Percentiles rank a stretch among this genome's conserved stretches.
These are phyloP conservation scores for Verticillium longisporum DNA, from an alignment of 2,329 filamentous ascomycete species.

Conservation along the genomic window DNA sequence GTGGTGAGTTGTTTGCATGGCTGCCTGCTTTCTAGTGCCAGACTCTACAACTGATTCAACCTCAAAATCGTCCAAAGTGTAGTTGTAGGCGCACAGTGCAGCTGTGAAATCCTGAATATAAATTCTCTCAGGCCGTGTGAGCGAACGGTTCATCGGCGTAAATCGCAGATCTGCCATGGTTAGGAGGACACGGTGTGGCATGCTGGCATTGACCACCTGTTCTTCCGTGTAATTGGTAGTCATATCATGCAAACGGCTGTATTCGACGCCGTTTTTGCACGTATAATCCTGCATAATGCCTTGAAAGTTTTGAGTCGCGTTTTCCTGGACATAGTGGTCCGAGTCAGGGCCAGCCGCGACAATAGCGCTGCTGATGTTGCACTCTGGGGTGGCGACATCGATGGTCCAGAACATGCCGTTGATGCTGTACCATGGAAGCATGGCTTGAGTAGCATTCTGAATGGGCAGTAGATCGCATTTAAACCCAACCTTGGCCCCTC, in stretches of 20 bases:
- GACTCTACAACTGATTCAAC: slow-evolving; percentile 8
- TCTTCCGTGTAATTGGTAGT: slow-evolving; percentile 3
- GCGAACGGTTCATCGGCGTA: slow-evolving; percentile 7
- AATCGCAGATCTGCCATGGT: slow-evolving; percentile 14
- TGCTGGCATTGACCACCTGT: slow-evolving; percentile 12
- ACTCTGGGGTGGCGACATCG: slow-evolving; percentile 15
- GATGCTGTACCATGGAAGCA: slow-evolving; percentile 16
- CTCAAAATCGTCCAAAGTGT: slow-evolving; percentile 8
- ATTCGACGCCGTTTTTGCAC: slow-evolving; percentile 15
- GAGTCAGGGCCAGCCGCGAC: slow-evolving; percentile 16
- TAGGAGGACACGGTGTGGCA: slow-evolving; percentile 15
- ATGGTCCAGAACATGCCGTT: slow-evolving; percentile 14
- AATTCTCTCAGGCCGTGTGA: slow-evolving; percentile 7
- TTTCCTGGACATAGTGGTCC: slow-evolving; percentile 14
- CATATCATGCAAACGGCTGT: background rate
- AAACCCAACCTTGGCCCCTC: slow-evolving; percentile 15
- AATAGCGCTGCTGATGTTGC: slow-evolving; percentile 16
- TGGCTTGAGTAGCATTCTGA: slow-evolving; percentile 11
- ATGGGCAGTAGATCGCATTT: slow-evolving; percentile 16
- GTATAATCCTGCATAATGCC: slow-evolving; percentile 15
- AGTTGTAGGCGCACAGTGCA: slow-evolving; percentile 14
- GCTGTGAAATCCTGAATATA: slow-evolving; percentile 14
- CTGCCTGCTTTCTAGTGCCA: slow-evolving; percentile 9
- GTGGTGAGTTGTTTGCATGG: slow-evolving; percentile 4
- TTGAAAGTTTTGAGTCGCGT: slow-evolving; percentile 20